Percentiles rank a stretch among this genome's conserved stretches.
These are phyloP conservation scores for Kazachstania psychrophila DNA, from an alignment of 805 yeast species.

Conservation along the genomic window DNA sequence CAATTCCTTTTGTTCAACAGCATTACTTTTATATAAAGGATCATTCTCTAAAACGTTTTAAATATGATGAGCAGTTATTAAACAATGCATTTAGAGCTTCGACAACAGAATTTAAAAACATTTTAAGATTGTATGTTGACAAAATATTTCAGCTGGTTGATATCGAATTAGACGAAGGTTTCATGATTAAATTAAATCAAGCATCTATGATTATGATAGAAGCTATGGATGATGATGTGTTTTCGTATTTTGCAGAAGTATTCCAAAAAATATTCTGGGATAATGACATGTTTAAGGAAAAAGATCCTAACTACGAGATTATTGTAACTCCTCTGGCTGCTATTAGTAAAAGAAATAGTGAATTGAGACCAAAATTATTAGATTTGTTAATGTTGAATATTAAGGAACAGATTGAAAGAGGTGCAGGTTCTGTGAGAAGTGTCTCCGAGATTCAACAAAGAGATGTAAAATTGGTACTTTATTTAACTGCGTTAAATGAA, in stretches of 20 bases:
- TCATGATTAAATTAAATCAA: constrained; percentile 34
- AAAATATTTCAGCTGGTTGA: constrained; percentile 59
- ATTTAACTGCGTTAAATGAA: constrained; percentile 60
- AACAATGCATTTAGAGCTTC: constrained; percentile 59
- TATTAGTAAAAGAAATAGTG: constrained; percentile 48
- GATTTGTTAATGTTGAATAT: constrained; percentile 35
- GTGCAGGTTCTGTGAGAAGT: constrained; percentile 71
- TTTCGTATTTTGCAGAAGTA: constrained; percentile 34
- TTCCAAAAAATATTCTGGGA: constrained; percentile 35
- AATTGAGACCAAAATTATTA: constrained; percentile 20
- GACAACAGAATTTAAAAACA: constrained; percentile 55
- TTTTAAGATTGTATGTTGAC: constrained; percentile 47
- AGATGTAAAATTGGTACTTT: constrained; percentile 69
- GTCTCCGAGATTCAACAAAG: constrained; percentile 61
- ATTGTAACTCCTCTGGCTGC: constrained; percentile 67
- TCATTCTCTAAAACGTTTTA: constrained; percentile 26
- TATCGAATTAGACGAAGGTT: constrained; percentile 32
- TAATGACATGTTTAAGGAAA: constrained; percentile 47
- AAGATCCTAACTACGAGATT: constrained; percentile 52
- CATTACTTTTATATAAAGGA: constrained; percentile 47
- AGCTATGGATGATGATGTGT: constrained; percentile 50
- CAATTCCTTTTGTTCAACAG: constrained; percentile 50
- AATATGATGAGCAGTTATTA: constrained; percentile 39
- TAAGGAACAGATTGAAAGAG: constrained; percentile 56
- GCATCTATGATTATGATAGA: constrained; percentile 44